Evolutionary conservation across 345 rosid genomes (phyloP).

Genomic region (Anacardium occidentale): DNA sequence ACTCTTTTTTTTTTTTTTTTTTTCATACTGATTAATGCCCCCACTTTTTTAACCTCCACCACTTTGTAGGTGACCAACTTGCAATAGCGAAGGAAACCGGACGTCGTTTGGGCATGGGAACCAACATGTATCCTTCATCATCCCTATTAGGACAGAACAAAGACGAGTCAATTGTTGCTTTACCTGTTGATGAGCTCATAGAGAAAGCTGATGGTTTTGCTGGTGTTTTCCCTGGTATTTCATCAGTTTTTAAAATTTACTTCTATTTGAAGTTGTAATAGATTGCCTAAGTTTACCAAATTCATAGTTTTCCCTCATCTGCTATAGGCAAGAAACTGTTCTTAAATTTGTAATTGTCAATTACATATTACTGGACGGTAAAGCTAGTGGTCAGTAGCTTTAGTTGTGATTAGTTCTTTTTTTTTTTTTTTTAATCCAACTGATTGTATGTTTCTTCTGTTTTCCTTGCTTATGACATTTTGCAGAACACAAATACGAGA

Average conservation of each 20-base stretch:
- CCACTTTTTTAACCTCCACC: background rate
- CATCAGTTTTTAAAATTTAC: background rate
- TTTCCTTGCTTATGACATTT: constrained; percentile 3
- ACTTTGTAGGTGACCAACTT: constrained; percentile 52
- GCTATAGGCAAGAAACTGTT: background rate
- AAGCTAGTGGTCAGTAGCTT: background rate
- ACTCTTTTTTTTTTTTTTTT: constrained; percentile 12
- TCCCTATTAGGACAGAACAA: constrained; percentile 59
- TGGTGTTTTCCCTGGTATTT: constrained; percentile 68
- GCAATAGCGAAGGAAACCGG: constrained; percentile 73
- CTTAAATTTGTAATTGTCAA: background rate
- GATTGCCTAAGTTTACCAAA: background rate
- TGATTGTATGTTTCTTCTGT: background rate
- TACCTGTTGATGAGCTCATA: constrained; percentile 60
- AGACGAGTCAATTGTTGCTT: constrained; percentile 55
- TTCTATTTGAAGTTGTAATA: background rate
- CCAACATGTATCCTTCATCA: constrained; percentile 70
- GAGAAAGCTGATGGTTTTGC: constrained; percentile 69
- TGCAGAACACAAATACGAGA: constrained; percentile 69
- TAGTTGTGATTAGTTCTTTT: background rate
- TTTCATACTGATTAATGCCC: background rate
- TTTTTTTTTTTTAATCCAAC: background rate
- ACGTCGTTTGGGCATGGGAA: constrained; percentile 73
- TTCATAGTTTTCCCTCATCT: background rate
- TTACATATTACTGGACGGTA: background rate